Evolutionary conservation across 768 basidiomycete species (phyloP), one percentile per base, ranked within the genome.

Genomic region (Chalciporus sphaerocephalus): DNA sequence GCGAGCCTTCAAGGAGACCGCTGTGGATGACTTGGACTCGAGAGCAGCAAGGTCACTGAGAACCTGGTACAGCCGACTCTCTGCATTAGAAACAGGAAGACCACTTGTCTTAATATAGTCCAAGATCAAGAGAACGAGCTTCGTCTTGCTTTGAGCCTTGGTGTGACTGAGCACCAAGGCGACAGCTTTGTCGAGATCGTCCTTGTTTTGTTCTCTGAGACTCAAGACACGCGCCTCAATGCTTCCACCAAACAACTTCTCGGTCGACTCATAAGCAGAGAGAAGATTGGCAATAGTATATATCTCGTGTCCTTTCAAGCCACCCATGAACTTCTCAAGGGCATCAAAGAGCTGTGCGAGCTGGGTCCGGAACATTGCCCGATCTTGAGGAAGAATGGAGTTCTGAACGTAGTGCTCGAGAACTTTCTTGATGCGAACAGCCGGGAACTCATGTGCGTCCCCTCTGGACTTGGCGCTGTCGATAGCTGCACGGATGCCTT

Each of bases 11-110:
- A 99, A 69, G 3, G 94, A 79, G 27, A 98, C 94, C 44, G 85
- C 75, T 23, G 83, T 89, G n/a, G 94, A 95, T 6, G 92, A 92
- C 86, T 92, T 88, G 38, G 90, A 85, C 68, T 98, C 95, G 27
- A 98, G 76, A 24, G 79, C 78, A 42, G 94, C 90, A 30, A 98
- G 79, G 37, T 79, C 81, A 57, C 84, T 84, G 47, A 96, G 72
- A 20, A 89, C 86, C 48, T 84, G 74, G 63, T 83, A 83, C 52
- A 98, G 69, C 39, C 74, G 71, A 46, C 82, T 78, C 44, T 96
- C 92, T 5, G 80, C 59, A 52, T 84, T 81, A 16, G 87, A 85
- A 20, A 92, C 81, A 36, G 83, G 85, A 42, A 88, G 68, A 27
- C 82, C 81, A 54, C 83, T 83, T 24, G 75, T 74, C 72, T 96